These are phyloP conservation scores for Echinosophora koreensis DNA, from an alignment of 306 rosid genomes.

Conservation along the genomic window DNA sequence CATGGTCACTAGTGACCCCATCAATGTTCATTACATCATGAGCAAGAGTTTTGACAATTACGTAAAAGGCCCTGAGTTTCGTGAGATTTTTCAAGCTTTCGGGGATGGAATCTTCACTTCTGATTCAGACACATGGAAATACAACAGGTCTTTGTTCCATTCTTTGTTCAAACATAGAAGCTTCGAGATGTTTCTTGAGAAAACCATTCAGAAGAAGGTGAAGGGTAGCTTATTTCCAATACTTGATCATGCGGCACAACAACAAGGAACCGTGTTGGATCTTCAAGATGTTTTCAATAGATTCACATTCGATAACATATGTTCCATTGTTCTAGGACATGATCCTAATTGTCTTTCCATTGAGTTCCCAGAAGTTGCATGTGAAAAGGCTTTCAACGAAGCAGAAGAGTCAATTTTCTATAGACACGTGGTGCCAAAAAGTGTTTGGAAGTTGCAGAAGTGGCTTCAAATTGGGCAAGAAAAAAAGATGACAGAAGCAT, in stretches of 20 bases:
- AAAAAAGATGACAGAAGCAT: constrained; percentile 43
- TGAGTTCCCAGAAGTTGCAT: constrained; percentile 47
- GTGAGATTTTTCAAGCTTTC: constrained; percentile 47
- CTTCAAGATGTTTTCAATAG: constrained; percentile 54
- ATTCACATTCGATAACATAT: constrained; percentile 55
- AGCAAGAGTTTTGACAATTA: constrained; percentile 48
- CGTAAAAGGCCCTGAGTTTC: constrained; percentile 44
- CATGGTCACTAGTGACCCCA: constrained; percentile 48
- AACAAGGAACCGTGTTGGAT: constrained; percentile 41
- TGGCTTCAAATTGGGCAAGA: constrained; percentile 57
- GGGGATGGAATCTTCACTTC: constrained; percentile 53
- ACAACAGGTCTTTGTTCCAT: constrained; percentile 38
- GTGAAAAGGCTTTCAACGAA: constrained; percentile 22
- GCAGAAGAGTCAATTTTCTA: constrained; percentile 45
- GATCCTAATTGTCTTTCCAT: constrained; percentile 54
- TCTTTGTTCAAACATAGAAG: neutral
- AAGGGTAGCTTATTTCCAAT: constrained; percentile 22
- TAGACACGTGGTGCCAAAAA: constrained; percentile 41
- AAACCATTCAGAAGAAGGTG: constrained; percentile 35
- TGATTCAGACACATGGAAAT: constrained; percentile 49
- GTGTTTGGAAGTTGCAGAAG: constrained; percentile 55
- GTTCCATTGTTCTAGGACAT: constrained; percentile 50
- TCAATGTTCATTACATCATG: constrained; percentile 44
- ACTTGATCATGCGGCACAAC: constrained; percentile 9
- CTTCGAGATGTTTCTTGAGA: constrained; percentile 38